Evolutionary conservation across 2,329 filamentous ascomycete species (phyloP).

Genomic region (Dactylonectria macrodidyma): DNA sequence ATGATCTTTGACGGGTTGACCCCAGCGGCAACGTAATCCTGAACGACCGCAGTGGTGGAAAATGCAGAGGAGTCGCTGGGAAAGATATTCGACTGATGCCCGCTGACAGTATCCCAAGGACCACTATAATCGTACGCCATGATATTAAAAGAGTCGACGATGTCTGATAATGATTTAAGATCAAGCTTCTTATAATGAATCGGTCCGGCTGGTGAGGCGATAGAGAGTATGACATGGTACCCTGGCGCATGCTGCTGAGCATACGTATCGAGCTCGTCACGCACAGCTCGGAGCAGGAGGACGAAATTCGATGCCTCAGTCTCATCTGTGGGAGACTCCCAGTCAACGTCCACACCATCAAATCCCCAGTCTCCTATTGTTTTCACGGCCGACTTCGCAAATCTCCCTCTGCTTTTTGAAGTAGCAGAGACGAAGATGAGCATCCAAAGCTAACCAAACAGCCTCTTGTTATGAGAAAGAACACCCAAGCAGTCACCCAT

Average conservation of each 20-base stretch:
- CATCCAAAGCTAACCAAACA: background rate
- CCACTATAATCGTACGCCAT: constrained; percentile 86
- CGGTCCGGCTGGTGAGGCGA: constrained; percentile 66
- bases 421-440: constrained; percentile 56
- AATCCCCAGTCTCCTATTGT: constrained; percentile 82
- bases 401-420: constrained; percentile 72
- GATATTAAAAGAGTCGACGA: constrained; percentile 72
- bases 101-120: constrained; percentile 74
- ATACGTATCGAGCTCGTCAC: constrained; percentile 64
- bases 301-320: constrained; percentile 61
- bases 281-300: constrained; percentile 60
- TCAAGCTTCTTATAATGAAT: constrained; percentile 64
- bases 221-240: constrained; percentile 69
- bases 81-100: constrained; percentile 82
- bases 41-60: constrained; percentile 76
- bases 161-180: constrained; percentile 61
- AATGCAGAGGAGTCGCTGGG: constrained; percentile 75
- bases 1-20: constrained; percentile 78
- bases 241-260: constrained; percentile 58
- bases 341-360: constrained; percentile 63
- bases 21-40: constrained; percentile 74
- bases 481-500: background rate
- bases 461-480: background rate
- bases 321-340: constrained; percentile 55
- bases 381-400: constrained; percentile 78